Evolutionary conservation across 306 rosid genomes (phyloP), one percentile per base, ranked within the genome.

Genomic region (Lagenaria siceraria): DNA sequence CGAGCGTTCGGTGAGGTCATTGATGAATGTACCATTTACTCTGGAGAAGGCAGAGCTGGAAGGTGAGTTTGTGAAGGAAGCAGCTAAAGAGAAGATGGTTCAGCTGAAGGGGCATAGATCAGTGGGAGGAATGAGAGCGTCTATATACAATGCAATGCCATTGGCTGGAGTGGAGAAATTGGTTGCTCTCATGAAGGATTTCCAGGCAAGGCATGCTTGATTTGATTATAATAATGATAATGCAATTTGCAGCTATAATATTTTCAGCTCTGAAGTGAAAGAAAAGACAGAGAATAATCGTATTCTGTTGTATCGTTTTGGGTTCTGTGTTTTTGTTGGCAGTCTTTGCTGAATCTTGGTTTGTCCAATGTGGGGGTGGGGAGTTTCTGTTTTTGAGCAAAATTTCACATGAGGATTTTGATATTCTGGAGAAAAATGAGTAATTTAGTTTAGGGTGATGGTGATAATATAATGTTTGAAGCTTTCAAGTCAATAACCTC

Each of bases 91-190:
- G 80, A 88, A 85, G 79, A 95, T 95, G 99, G 82, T 95, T 63
- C 97, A 95, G 87, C 99, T 95, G 17, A 95, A 95, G 87, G 97
- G 99, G 5, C 99, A 95, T 60, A 88, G 97, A 75, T 92, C 97
- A 0, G 97, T 95, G 64, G 99, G 99, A 59, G 99, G 99, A 0
- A 92, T 95, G 96, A 83, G 97, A 71, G 99, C 99, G 74, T 95
- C 99, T 0, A 95, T 95, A 40, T 95, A 95, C 81, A 95, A 95
- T 81, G 99, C 99, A 7, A 92, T 95, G 99, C 92, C 99, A 42
- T 85, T 92, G 86, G 92, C 99, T 82, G 99, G 99, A 14, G 97
- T 92, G 80, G 93, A 95, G 75, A 95, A 89, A 84, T 83, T 95
- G 89, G 96, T 95, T 29, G 97, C 86, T 83, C 90, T 95, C 92